Evolutionary conservation across 1,284 basidiomycete genomes (phyloP).

Genomic region (Rhizopogon parksii): DNA sequence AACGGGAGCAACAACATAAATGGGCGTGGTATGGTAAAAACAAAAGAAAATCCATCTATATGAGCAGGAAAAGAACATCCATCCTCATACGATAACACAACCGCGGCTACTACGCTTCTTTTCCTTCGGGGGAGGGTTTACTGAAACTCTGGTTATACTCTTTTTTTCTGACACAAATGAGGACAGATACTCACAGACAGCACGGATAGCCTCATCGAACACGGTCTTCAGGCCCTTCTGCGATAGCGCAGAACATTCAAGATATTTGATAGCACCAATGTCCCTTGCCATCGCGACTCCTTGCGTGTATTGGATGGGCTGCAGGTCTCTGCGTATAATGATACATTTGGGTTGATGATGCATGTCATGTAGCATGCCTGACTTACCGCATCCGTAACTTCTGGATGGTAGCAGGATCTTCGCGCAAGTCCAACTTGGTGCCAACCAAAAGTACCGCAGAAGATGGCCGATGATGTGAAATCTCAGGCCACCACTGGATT

Average conservation of each 20-base stretch:
- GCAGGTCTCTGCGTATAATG: slow-evolving; percentile 66
- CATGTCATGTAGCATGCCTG: slow-evolving; percentile 5
- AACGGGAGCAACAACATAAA: slow-evolving; percentile 48
- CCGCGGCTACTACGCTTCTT: slow-evolving; percentile 38
- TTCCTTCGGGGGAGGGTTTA: slow-evolving; percentile 66
- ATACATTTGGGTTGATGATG: slow-evolving; percentile 9
- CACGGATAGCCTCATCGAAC: slow-evolving; percentile 94
- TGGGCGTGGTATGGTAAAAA: slow-evolving; percentile 45
- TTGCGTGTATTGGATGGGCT: slow-evolving; percentile 88
- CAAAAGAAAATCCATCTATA: slow-evolving; percentile 25
- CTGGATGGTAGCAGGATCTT: slow-evolving; percentile 87
- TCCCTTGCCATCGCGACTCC: slow-evolving; percentile 90
- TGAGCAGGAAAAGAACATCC: slow-evolving; percentile 15
- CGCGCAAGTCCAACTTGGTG: slow-evolving; percentile 96
- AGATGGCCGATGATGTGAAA: slow-evolving; percentile 93
- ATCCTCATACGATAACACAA: slow-evolving; percentile 67
- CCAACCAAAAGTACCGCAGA: slow-evolving; percentile 95
- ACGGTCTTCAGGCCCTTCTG: slow-evolving; percentile 97
- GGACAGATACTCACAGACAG: slow-evolving; percentile 63
- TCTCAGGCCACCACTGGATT: slow-evolving; percentile 89
- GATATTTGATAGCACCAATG: slow-evolving; percentile 92
- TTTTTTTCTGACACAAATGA: slow-evolving; percentile 10
- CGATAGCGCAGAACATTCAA: slow-evolving; percentile 96
- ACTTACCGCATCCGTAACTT: slow-evolving; percentile 84
- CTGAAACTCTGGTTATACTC: slow-evolving; percentile 32